Evolutionary conservation across 768 basidiomycete species (phyloP).

Genomic region (Pleurotus salmoneostramineus): DNA sequence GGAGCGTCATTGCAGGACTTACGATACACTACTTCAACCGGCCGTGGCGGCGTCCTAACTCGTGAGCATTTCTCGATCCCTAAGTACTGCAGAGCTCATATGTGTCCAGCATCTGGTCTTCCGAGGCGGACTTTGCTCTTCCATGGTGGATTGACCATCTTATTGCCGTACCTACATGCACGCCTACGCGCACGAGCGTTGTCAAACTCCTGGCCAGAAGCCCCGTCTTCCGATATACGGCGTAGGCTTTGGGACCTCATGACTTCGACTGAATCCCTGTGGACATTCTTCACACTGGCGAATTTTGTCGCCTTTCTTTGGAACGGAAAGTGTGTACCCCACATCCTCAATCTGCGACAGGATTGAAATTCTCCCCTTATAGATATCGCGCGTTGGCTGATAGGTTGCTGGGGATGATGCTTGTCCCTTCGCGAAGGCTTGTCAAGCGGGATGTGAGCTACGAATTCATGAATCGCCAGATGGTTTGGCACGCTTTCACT

Average conservation of each 20-base stretch:
- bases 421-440: conserved; percentile 67
- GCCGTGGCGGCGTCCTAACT: conserved; percentile 19
- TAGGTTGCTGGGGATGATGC: conserved; percentile 67
- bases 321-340: conserved; percentile 68
- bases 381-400: conserved; percentile 88
- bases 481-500: conserved; percentile 99
- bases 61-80: conserved; percentile 27
- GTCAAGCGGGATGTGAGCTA: conserved; percentile 87
- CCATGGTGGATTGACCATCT: conserved; percentile 69
- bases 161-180: conserved; percentile 75
- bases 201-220: conserved; percentile 87
- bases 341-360: neutral
- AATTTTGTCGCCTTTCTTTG: conserved; percentile 84
- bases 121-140: conserved; percentile 56
- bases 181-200: conserved; percentile 74
- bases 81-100: neutral
- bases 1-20: conserved; percentile 82
- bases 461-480: conserved; percentile 98
- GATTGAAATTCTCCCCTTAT: neutral
- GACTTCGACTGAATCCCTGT: conserved; percentile 60
- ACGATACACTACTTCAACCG: conserved; percentile 42
- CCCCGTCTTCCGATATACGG: conserved; percentile 73
- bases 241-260: conserved; percentile 72
- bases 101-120: conserved; percentile 54
- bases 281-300: conserved; percentile 58